A percentile compares a stretch with the other conserved stretches of the same genome.
phyloP scores from a whole-genome alignment of 192 early-diverging fungal genomes.

The Blastocladiella britannica region DNA sequence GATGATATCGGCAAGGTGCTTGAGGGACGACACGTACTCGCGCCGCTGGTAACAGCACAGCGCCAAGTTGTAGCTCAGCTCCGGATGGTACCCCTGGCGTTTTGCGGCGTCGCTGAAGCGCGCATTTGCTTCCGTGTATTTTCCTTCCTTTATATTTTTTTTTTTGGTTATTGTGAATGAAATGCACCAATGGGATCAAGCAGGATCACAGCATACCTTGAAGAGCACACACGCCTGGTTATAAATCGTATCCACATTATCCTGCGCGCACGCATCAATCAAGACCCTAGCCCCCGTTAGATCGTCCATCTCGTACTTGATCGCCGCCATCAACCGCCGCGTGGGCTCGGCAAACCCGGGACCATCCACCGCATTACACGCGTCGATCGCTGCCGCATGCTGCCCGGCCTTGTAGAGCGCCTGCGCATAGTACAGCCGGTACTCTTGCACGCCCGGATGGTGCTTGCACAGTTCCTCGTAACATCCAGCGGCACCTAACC shows the following conservation, averaged over 20 bases:
- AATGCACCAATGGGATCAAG: neutral
- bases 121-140: conserved; percentile 27
- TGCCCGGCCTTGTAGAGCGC: conserved; percentile 31
- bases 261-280: conserved; percentile 22
- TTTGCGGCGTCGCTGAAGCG: conserved; percentile 26
- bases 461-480: conserved; percentile 31
- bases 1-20: conserved; percentile 39
- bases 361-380: conserved; percentile 20
- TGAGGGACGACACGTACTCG: conserved; percentile 32
- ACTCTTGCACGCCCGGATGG: conserved; percentile 25
- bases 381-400: conserved; percentile 27
- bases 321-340: conserved; percentile 30
- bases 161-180: too few relatives aligned
- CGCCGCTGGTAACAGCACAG: conserved; percentile 31
- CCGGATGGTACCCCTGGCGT: conserved; percentile 28
- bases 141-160: too few relatives aligned
- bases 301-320: conserved; percentile 36
- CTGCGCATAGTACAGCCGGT: conserved; percentile 34
- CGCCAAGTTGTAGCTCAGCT: conserved; percentile 31
- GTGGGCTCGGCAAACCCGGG: conserved; percentile 13
- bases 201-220: conserved; percentile 14
- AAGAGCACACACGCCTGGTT: conserved; percentile 33
- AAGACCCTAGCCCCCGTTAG: conserved; percentile 27
- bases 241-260: conserved; percentile 30
- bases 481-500: conserved; percentile 6